phyloP scores from a whole-genome alignment of 371 early-diverging fungal species.

The Rhizopus sp. region DNA sequence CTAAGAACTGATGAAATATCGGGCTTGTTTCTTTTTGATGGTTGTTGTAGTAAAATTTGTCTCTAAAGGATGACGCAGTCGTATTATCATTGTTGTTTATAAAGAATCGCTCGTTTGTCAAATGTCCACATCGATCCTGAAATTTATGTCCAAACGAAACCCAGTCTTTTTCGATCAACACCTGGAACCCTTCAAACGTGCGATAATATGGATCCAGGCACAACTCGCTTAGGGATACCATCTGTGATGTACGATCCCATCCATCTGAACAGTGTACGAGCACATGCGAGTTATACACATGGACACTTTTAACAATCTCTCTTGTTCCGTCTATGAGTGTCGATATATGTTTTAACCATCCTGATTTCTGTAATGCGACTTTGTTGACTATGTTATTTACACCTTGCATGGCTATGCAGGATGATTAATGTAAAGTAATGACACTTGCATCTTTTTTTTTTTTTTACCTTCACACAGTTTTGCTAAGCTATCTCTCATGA shows the following conservation, averaged over 20 bases:
- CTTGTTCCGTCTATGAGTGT: slow-evolving; percentile 80
- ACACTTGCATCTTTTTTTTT: not conserved
- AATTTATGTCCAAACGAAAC: slow-evolving; percentile 96
- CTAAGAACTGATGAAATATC: slow-evolving; percentile 94
- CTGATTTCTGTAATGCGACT: slow-evolving; percentile 60
- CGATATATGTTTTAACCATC: slow-evolving; percentile 89
- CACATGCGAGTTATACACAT: slow-evolving; percentile 78
- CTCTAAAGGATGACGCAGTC: too few species aligned
- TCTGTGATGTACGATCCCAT: slow-evolving; percentile 98
- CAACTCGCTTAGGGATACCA: slow-evolving; percentile 84
- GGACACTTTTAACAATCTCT: slow-evolving; percentile 82
- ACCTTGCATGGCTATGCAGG: slow-evolving; percentile 52
- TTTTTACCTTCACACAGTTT: slow-evolving; percentile 80
- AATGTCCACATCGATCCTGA: slow-evolving; percentile 88
- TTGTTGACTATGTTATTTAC: slow-evolving; percentile 57
- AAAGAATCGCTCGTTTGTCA: slow-evolving; percentile 78
- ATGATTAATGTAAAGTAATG: not conserved
- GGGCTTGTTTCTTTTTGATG: slow-evolving; percentile 87
- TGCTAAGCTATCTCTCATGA: slow-evolving; percentile 88
- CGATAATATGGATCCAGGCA: slow-evolving; percentile 96
- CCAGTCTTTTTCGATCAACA: slow-evolving; percentile 96
- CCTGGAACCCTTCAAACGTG: slow-evolving; percentile 87
- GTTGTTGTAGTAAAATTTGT: slow-evolving; percentile 16
- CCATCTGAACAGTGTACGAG: slow-evolving; percentile 99
- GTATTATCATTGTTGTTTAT: slow-evolving; percentile 25